Base-by-base conservation (phyloP, 2,329 filamentous ascomycete species). In the Penicillium psychrosexuale region DNA sequence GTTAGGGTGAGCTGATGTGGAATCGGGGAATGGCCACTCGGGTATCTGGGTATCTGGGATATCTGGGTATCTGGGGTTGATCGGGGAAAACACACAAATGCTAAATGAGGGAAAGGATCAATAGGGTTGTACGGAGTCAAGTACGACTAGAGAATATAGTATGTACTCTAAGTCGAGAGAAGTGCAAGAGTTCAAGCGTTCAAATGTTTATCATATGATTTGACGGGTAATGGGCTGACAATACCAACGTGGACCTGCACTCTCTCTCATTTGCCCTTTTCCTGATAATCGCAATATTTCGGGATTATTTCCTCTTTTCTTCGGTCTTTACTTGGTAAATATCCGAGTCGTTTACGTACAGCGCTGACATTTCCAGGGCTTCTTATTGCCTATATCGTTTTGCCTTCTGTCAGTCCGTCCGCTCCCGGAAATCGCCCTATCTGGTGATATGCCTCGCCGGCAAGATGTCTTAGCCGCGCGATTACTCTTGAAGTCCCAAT, bases 1-100 rank as follows among this genome's bases (percentile, higher is more conserved):
- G 36, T 42, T 22, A 50, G 31, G 48, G 40, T 51, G 38, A 45
- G 31, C 40, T 46, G 48, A 51, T 36, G 37, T n/a, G 24, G 46
- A 37, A 48, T 34, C 47, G 39, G 48, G n/a, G 39, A 36, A 28
- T 39, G n/a, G 48, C 19, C 30, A 40, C 22, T 24, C 22, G 22
- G 22, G 22, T 24, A 28, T 37, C 43, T 40, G 48, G 48, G 30
- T 51, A 19, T 51, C 46, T 47, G 45, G 45, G 45, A 34, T 40
- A 15, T 40, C 40, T 43, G n/a, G 38, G 22, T 40, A n/a, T 40
- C 9, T 19, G 40, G 40, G 40, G 24, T 22, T 24, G 31, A 17
- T 48, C 28, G 30, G 19, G 27, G 19, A 34, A 27, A 27, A 33
- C 22, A 50, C 24, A 50, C 39, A 2, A 38, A 13, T 38, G 22